These are phyloP conservation scores for Verticillium klebahnii DNA, from an alignment of 2,329 filamentous ascomycete species.

Conservation along the genomic window DNA sequence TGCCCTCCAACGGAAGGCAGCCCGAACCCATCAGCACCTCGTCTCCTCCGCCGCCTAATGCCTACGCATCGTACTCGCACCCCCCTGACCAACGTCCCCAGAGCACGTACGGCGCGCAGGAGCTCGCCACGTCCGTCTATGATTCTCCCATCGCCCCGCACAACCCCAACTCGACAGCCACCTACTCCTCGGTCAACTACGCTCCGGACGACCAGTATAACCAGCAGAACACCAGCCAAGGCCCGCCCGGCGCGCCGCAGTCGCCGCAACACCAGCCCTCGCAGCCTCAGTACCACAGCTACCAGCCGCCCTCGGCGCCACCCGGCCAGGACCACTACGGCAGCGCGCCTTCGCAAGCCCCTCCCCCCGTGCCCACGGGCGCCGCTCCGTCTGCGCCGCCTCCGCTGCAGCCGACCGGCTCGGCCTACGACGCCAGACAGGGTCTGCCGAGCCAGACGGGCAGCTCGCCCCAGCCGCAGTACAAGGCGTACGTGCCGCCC, in stretches of 20 bases:
- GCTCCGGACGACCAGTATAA: constrained; percentile 45
- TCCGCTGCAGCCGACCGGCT: constrained; percentile 39
- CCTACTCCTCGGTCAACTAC: constrained; percentile 43
- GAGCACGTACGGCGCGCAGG: constrained; percentile 69
- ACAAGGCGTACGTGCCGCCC: constrained; percentile 56
- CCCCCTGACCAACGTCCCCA: constrained; percentile 52
- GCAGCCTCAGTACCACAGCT: constrained; percentile 36
- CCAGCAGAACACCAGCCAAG: constrained; percentile 20
- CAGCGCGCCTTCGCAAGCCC: constrained; percentile 17
- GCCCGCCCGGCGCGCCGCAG: constrained; percentile 20
- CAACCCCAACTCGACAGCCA: constrained; percentile 36
- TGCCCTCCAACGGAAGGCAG: constrained; percentile 41
- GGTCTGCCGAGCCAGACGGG: constrained; percentile 41
- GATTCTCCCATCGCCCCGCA: constrained; percentile 64
- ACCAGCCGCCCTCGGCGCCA: constrained; percentile 28
- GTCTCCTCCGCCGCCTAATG: constrained; percentile 42
- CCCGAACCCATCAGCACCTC: constrained; percentile 47
- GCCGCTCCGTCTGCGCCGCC: constrained; percentile 39
- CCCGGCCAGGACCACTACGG: constrained; percentile 23
- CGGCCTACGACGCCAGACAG: constrained; percentile 45
- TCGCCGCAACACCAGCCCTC: constrained; percentile 20
- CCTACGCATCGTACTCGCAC: constrained; percentile 45
- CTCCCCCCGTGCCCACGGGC: constrained; percentile 27
- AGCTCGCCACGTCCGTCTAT: constrained; percentile 72
- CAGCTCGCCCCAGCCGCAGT: constrained; percentile 39